Evolutionary conservation across 257 asterid genomes (phyloP), one percentile per base, ranked within the genome.

Genomic region (Nicotiana benthamiana): DNA sequence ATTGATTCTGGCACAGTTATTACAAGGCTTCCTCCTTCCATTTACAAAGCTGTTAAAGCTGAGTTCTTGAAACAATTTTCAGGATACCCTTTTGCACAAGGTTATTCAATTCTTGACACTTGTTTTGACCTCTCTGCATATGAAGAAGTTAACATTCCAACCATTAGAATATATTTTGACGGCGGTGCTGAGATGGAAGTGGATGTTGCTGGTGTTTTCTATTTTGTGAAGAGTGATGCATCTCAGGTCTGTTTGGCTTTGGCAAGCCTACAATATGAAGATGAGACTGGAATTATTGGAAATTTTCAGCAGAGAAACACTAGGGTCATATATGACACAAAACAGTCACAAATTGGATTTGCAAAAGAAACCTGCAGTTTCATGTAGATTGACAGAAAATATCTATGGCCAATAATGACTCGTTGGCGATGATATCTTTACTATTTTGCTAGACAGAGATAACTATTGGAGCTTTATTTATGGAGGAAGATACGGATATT

Each of bases 161-260:
- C 93, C 3, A 36, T 93, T 0, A 86, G 20, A 82, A 75, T 95
- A 92, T 80, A 82, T 79, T 95, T 93, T 27, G 97, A 93, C n/a
- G 92, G 90, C 0, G 90, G 59, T 64, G 93, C 89, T 3, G 92
- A 91, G 90, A 87, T 91, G 83, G 83, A 54, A 61, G 94, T 95
- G 86, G 95, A 95, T 81, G 94, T 88, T 17, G 72, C 75, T 10
- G 98, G 98, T 67, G 88, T 89, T 72, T 85, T 95, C 80, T 95
- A 93, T 75, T 79, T 89, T 76, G 98, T 86, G 27, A 93, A 86
- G 83, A 80, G 80, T 32, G 98, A 93, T 52, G 97, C 91, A 2
- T 92, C 97, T 65, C 98, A 92, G 87, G 98, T 88, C 84, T 95
- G 98, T 81, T 88, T 95, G 86, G 98, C 98, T 60, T 81, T 95